phyloP scores from a whole-genome alignment of 2,329 filamentous ascomycete species.

The Fusarium sp. region DNA sequence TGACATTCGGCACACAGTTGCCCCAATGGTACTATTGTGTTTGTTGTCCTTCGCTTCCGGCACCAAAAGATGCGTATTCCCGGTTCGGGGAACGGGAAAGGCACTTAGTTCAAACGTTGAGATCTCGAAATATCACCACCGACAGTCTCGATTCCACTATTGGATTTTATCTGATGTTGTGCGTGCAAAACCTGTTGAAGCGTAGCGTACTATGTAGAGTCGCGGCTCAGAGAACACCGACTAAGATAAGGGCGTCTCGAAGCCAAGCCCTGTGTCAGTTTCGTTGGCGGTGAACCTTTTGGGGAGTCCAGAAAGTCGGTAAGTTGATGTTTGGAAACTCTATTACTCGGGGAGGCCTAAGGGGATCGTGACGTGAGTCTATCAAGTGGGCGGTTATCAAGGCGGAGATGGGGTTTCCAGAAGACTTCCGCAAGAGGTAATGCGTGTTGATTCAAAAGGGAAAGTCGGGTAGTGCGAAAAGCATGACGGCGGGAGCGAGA shows the following conservation, averaged over 20 bases:
- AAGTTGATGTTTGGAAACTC: slow-evolving; percentile 34
- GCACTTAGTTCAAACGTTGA: slow-evolving; percentile 17
- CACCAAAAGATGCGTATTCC: not conserved
- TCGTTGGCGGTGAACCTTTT: slow-evolving; percentile 23
- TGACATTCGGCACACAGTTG: not conserved
- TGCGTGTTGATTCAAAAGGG: not conserved
- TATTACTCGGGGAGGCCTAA: slow-evolving; percentile 22
- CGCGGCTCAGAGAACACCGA: not conserved
- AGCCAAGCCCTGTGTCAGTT: slow-evolving; percentile 29
- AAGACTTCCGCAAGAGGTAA: slow-evolving; percentile 38
- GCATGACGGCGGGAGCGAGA: slow-evolving; percentile 4
- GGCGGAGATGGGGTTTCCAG: slow-evolving; percentile 23
- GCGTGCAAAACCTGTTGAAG: slow-evolving; percentile 8
- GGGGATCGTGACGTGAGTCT: not conserved
- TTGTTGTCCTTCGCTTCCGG: not conserved
- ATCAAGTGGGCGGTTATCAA: not conserved
- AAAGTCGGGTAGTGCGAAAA: slow-evolving; percentile 13
- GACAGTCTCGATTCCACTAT: slow-evolving; percentile 20
- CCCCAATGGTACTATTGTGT: not conserved
- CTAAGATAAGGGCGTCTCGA: not conserved
- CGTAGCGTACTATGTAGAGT: not conserved
- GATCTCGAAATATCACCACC: slow-evolving; percentile 9
- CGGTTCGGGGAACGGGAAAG: not conserved
- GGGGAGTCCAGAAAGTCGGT: slow-evolving; percentile 30
- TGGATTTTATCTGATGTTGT: not conserved